Conservation (phyloP, 495 filamentous ascomycete species). For the Annulohypoxylon stygium region DNA sequence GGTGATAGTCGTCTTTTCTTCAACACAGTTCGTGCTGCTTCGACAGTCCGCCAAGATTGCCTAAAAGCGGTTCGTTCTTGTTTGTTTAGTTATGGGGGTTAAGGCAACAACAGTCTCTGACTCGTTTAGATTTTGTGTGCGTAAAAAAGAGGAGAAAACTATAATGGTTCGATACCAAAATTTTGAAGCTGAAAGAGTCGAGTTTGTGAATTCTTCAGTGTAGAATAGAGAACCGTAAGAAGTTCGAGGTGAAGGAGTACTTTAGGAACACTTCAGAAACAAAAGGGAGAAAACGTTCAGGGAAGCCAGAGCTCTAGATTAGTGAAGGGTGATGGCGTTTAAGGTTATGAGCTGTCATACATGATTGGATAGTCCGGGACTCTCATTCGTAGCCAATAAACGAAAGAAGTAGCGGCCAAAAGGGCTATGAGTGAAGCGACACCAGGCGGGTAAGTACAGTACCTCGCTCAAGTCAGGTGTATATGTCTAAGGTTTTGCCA, state of each 20-base stretch:
- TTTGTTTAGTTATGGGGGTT: constrained; percentile 23
- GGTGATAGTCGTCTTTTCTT: constrained; percentile 13
- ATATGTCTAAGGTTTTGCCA: constrained; percentile 53
- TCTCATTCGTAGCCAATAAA: constrained; percentile 56
- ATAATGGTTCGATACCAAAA: constrained; percentile 29
- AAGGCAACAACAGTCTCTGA: constrained; percentile 13
- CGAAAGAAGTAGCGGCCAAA: constrained; percentile 47
- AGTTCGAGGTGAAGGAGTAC: constrained; percentile 24
- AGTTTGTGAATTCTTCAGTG: constrained; percentile 29
- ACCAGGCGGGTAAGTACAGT: constrained; percentile 59
- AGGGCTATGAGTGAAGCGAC: constrained; percentile 51
- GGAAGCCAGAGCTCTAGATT: constrained; percentile 48
- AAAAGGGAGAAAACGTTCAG: constrained; percentile 41
- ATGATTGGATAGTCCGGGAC: constrained; percentile 58
- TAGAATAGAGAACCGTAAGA: constrained; percentile 28
- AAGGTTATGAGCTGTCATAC: constrained; percentile 49
- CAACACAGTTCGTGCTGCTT: constrained; percentile 25
- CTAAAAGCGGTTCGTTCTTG: constrained; percentile 38
- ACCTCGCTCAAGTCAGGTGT: constrained; percentile 55
- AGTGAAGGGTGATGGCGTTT: constrained; percentile 54
- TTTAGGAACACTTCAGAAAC: constrained; percentile 34
- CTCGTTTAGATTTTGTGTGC: constrained; percentile 23
- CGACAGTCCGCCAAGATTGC: constrained; percentile 18
- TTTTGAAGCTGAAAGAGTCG: constrained; percentile 35
- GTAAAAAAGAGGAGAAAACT: constrained; percentile 15